Base-by-base conservation (phyloP, 1,284 basidiomycete genomes). In the Peniophora sp. region DNA sequence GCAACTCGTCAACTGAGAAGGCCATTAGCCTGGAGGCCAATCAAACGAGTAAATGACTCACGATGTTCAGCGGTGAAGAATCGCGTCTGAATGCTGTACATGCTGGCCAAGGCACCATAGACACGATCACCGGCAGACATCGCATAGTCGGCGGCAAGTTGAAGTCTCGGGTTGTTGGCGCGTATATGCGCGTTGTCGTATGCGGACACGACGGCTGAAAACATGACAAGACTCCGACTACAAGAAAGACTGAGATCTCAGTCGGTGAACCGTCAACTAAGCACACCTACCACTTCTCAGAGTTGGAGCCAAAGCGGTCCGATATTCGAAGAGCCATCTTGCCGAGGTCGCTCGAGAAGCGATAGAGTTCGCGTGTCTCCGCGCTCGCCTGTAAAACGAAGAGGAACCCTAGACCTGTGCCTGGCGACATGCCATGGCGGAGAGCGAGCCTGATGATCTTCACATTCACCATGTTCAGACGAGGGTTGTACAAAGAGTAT, bases 371-470 rank as follows among this genome's bases (percentile, higher is more conserved):
- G 56, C 77, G 68, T 53, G 73, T 63, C 59, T 85, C 83, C 3
- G 79, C 80, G 25, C 77, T 76, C 56, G 74, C 78, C 27, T 75
- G 78, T 5, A 85, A 62, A n/a, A 77, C 76, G 81, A 81, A 86
- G 59, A 85, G 82, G 61, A 87, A 83, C 3, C 83, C 83, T 11
- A 83, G 63, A 1, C 81, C 77, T 11, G 81, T 80, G 10, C 82
- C 82, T 19, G 82, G 74, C 35, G 79, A 74, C 69, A 87, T 81
- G 2, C 83, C 84, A 52, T 72, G 77, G 25, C 81, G 69, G 38
- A 85, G 63, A 14, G 81, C 80, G n/a, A 83, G 60, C 60, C 82
- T 75, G 50, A 86, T 78, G 1, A 78, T 81, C 83, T 84, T 48
- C n/a, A n/a, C n/a, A n/a, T n/a, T n/a, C n/a, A n/a, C n/a, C n/a